These are phyloP conservation scores for Neofusicoccum parvum DNA, from an alignment of 2,329 filamentous ascomycete genomes.

Conservation along the genomic window DNA sequence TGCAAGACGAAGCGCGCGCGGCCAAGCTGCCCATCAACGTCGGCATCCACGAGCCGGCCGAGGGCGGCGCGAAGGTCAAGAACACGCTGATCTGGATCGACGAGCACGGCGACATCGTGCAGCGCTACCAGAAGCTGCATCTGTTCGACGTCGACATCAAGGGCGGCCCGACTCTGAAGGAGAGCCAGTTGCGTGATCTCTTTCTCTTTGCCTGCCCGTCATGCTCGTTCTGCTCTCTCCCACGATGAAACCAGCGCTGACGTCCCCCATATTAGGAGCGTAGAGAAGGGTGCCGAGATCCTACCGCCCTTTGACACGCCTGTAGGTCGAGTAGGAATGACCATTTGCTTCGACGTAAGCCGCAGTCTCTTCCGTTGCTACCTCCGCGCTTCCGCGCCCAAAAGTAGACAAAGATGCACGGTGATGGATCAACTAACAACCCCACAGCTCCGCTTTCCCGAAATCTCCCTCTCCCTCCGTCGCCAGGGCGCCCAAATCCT, in stretches of 20 bases:
- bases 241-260: neutral
- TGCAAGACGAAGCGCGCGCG: constrained; percentile 67
- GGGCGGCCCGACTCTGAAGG: constrained; percentile 60
- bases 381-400: neutral
- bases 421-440: neutral
- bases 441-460: constrained; percentile 70
- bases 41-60: constrained; percentile 77
- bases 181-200: constrained; percentile 52
- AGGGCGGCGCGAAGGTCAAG: constrained; percentile 55
- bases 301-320: constrained; percentile 71
- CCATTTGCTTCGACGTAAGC: constrained; percentile 82
- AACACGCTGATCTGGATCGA: constrained; percentile 71
- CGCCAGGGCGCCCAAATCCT: constrained; percentile 72
- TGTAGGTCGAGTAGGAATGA: constrained; percentile 73
- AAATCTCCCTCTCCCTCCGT: constrained; percentile 69
- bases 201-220: neutral
- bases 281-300: constrained; percentile 68
- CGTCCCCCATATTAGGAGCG: constrained; percentile 45
- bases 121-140: constrained; percentile 85
- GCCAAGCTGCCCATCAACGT: constrained; percentile 75
- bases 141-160: constrained; percentile 75
- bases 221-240: neutral
- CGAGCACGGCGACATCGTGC: constrained; percentile 58
- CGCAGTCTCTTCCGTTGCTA: constrained; percentile 1
- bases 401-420: neutral